phyloP scores from a whole-genome alignment of 345 rosid genomes.

The Linum trigynum region DNA sequence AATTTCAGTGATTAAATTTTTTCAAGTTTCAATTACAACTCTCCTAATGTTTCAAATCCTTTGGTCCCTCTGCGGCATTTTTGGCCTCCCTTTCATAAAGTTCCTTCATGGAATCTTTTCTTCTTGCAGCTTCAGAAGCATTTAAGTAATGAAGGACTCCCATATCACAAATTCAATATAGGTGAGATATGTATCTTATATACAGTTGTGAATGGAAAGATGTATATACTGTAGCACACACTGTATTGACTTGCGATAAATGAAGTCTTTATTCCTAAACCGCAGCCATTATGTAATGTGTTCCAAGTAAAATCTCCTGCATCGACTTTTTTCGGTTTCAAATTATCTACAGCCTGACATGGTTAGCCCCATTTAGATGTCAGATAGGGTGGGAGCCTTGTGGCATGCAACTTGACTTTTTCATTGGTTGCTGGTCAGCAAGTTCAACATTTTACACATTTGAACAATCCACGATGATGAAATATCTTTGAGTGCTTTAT shows the following conservation, averaged over 20 bases:
- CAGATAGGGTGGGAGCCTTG: not conserved
- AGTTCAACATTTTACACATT: not conserved
- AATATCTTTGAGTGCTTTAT: not conserved
- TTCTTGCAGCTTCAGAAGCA: constrained; percentile 64
- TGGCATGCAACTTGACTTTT: not conserved
- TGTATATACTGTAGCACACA: not conserved
- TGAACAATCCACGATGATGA: not conserved
- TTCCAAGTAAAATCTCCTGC: not conserved
- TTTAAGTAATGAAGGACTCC: constrained; percentile 61
- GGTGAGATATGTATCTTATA: constrained; percentile 31
- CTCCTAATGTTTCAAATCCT: not conserved
- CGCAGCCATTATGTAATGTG: not conserved
- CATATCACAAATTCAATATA: constrained; percentile 85
- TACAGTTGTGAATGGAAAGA: too few relatives aligned
- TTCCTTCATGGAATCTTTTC: not conserved
- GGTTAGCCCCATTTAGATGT: not conserved
- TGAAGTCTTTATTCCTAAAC: not conserved
- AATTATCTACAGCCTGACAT: not conserved
- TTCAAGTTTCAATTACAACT: not conserved
- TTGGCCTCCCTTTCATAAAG: not conserved
- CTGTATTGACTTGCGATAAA: not conserved
- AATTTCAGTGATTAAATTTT: not conserved
- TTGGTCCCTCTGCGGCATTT: not conserved
- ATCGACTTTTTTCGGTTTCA: not conserved
- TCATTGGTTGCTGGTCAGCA: not conserved